A percentile compares a stretch with the other conserved stretches of the same genome.
Evolutionary conservation across 2,329 filamentous ascomycete genomes (phyloP).

Genomic region (Trichoderma simmonsii): DNA sequence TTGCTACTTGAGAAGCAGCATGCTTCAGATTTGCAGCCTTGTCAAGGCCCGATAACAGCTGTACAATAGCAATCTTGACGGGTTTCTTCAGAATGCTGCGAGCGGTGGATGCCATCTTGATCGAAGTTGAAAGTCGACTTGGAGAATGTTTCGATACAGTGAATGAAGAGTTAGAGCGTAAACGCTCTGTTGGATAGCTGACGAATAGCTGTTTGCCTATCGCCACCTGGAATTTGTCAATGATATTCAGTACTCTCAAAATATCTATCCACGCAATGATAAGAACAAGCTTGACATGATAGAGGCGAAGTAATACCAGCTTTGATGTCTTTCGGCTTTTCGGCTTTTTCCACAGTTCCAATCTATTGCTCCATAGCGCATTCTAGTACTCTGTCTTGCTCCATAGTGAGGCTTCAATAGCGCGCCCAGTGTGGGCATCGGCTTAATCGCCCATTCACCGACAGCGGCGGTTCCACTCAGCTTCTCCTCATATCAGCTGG

Average conservation of each 20-base stretch:
- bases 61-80: constrained; percentile 76
- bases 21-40: constrained; percentile 80
- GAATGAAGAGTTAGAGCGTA: neutral
- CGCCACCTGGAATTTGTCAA: neutral
- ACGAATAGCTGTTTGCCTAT: neutral
- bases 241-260: neutral
- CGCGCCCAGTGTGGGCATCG: neutral
- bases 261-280: neutral
- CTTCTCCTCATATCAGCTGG: neutral
- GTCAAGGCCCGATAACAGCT: constrained; percentile 76
- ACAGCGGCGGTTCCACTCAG: neutral
- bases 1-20: constrained; percentile 77
- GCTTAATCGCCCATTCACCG: neutral
- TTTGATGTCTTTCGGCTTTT: neutral
- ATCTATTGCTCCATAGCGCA: neutral
- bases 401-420: neutral
- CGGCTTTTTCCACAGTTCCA: neutral
- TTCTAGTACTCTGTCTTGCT: neutral
- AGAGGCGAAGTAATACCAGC: neutral
- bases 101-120: neutral
- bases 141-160: neutral
- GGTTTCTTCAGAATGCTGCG: constrained; percentile 60
- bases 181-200: neutral
- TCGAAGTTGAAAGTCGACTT: neutral
- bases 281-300: neutral